Evolutionary conservation across 306 rosid species (phyloP).

Genomic region (Benincasa hispida): DNA sequence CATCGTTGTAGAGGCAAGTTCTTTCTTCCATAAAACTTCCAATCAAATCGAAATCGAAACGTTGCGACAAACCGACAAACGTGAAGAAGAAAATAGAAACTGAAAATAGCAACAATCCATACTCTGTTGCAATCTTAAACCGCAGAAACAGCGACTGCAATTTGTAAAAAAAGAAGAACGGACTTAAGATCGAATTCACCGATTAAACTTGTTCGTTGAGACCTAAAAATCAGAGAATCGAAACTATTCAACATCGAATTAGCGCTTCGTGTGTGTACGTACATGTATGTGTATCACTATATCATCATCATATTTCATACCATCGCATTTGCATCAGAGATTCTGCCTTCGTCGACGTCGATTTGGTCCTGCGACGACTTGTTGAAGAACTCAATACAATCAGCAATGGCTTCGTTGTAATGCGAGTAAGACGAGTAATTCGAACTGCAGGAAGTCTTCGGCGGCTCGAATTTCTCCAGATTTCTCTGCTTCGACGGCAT

Average conservation of each 20-base stretch:
- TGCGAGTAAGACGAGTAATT: slow-evolving; percentile 60
- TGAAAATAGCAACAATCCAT: background rate
- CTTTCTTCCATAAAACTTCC: background rate
- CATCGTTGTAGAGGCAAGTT: background rate
- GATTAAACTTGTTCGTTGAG: background rate
- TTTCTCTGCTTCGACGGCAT: background rate
- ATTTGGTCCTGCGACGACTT: slow-evolving; percentile 46
- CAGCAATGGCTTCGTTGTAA: slow-evolving; percentile 59
- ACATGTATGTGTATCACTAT: background rate
- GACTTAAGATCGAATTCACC: background rate
- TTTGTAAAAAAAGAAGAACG: too few relatives aligned
- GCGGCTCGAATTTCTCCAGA: slow-evolving; percentile 43
- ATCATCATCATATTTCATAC: background rate
- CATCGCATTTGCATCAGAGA: background rate
- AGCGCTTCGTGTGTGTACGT: background rate
- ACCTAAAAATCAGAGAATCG: background rate
- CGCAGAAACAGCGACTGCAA: background rate
- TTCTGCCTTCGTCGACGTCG: background rate
- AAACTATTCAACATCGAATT: background rate
- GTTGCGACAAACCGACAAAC: background rate
- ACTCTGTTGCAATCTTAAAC: background rate
- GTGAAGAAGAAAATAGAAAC: background rate
- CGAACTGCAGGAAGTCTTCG: slow-evolving; percentile 68
- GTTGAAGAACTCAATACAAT: slow-evolving; percentile 76
- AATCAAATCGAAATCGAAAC: background rate